phyloP scores from a whole-genome alignment of 805 yeast genomes.

The Saccharomycopsis sp. region DNA sequence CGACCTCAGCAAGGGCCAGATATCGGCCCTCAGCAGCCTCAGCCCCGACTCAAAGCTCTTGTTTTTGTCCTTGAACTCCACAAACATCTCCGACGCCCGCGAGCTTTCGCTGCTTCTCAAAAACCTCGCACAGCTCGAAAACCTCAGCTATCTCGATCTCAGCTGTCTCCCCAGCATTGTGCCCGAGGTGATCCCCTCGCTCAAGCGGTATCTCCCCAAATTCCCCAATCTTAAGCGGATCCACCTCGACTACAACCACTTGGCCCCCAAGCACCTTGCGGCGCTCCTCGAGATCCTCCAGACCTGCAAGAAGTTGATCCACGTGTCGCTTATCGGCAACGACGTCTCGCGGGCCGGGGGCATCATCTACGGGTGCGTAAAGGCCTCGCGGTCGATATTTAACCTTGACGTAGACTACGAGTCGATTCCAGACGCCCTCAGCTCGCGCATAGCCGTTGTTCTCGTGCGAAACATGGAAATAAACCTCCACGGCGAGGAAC shows the following conservation, averaged over 20 bases:
- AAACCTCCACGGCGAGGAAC: conserved; percentile 35
- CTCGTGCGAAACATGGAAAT: conserved; percentile 78
- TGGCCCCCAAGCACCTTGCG: conserved; percentile 48
- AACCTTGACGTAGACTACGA: conserved; percentile 63
- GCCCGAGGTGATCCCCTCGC: conserved; percentile 50
- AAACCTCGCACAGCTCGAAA: conserved; percentile 44
- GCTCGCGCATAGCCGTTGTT: conserved; percentile 68
- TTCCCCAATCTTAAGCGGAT: conserved; percentile 58
- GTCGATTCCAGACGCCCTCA: conserved; percentile 51
- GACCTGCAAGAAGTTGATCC: conserved; percentile 57
- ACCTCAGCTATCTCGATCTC: conserved; percentile 64
- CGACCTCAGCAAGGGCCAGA: conserved; percentile 40
- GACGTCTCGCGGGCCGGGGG: conserved; percentile 50
- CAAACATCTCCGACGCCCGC: conserved; percentile 48
- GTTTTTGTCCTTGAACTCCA: conserved; percentile 58
- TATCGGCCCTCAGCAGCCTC: conserved; percentile 23
- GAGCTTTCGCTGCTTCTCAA: conserved; percentile 45
- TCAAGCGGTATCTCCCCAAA: conserved; percentile 61
- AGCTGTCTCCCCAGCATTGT: conserved; percentile 64
- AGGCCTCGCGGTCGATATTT: conserved; percentile 55
- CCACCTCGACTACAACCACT: conserved; percentile 63
- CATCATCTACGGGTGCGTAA: conserved; percentile 63
- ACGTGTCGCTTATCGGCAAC: conserved; percentile 64
- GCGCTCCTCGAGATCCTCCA: conserved; percentile 63
- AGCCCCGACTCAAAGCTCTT: conserved; percentile 27